phyloP scores from a whole-genome alignment of 2,329 filamentous ascomycete species.

The Penicillium sp. region DNA sequence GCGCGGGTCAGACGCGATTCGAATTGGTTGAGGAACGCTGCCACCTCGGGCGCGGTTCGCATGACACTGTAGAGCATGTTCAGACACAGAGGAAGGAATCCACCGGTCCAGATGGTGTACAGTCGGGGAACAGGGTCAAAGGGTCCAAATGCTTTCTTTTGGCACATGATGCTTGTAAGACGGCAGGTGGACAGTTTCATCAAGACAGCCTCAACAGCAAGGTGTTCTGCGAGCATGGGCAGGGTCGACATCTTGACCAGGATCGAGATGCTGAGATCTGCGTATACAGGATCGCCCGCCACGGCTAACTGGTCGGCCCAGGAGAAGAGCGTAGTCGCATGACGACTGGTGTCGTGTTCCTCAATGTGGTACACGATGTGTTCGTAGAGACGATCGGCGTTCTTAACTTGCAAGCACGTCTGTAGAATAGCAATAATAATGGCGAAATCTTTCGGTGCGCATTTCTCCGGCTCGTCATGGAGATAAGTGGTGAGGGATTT shows the following conservation, averaged over 20 bases:
- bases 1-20: constrained; percentile 72
- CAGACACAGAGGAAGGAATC: constrained; percentile 80
- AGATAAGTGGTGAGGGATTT: constrained; percentile 75
- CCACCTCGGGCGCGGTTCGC: constrained; percentile 75
- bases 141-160: constrained; percentile 66
- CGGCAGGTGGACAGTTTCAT: constrained; percentile 75
- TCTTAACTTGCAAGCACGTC: constrained; percentile 74
- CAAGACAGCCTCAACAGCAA: constrained; percentile 82
- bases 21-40: constrained; percentile 86
- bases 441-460: constrained; percentile 75
- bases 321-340: constrained; percentile 82
- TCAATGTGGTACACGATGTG: constrained; percentile 68
- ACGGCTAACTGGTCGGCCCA: constrained; percentile 84
- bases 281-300: constrained; percentile 82
- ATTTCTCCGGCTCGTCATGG: constrained; percentile 66
- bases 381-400: constrained; percentile 66
- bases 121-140: constrained; percentile 74
- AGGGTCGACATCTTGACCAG: constrained; percentile 82
- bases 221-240: constrained; percentile 77
- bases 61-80: constrained; percentile 84
- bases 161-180: constrained; percentile 71
- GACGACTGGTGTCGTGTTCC: constrained; percentile 68
- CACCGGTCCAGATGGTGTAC: constrained; percentile 86
- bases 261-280: constrained; percentile 85
- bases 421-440: constrained; percentile 86